Conservation (phyloP, 192 early-diverging fungal genomes). For the Phlyctochytrium bullatum region DNA sequence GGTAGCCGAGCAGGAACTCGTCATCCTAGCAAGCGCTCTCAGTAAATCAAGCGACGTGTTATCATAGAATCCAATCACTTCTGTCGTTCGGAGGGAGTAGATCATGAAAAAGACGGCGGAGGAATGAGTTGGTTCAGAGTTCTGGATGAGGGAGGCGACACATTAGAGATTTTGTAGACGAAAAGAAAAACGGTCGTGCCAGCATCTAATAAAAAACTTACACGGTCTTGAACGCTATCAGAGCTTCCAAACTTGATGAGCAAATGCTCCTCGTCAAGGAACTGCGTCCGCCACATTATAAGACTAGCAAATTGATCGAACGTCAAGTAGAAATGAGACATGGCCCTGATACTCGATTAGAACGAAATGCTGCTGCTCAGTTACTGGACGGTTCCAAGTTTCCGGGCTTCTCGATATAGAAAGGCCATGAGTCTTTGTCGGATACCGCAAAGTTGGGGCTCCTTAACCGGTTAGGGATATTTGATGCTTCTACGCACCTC, state of each 20-base stretch:
- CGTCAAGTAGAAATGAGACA: conserved; percentile 60
- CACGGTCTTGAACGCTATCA: conserved; percentile 50
- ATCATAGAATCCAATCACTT: conserved; percentile 64
- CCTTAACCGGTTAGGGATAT: too few relatives aligned
- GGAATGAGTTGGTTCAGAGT: conserved; percentile 10
- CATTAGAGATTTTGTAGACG: too few relatives aligned
- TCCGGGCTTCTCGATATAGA: conserved; percentile 56
- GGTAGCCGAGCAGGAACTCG: conserved; percentile 30
- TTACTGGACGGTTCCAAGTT: conserved; percentile 40
- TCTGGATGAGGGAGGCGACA: conserved; percentile 5
- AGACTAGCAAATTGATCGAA: conserved; percentile 59
- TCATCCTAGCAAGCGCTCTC: conserved; percentile 44
- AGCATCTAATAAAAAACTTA: conserved; percentile 27
- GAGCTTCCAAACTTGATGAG: conserved; percentile 68
- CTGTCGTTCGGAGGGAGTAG: conserved; percentile 53
- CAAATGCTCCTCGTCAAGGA: conserved; percentile 54
- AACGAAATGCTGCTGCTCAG: neutral
- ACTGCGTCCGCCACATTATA: conserved; percentile 70
- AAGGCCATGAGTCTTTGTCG: conserved; percentile 68
- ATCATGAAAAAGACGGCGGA: conserved; percentile 67
- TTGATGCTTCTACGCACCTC: too few relatives aligned
- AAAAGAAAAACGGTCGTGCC: conserved; percentile 5
- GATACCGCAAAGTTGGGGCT: conserved; percentile 67
- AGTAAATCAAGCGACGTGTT: conserved; percentile 63
- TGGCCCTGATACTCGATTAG: conserved; percentile 3